Base-by-base conservation (phyloP, 768 basidiomycete genomes). In the Termitomyces sp. region DNA sequence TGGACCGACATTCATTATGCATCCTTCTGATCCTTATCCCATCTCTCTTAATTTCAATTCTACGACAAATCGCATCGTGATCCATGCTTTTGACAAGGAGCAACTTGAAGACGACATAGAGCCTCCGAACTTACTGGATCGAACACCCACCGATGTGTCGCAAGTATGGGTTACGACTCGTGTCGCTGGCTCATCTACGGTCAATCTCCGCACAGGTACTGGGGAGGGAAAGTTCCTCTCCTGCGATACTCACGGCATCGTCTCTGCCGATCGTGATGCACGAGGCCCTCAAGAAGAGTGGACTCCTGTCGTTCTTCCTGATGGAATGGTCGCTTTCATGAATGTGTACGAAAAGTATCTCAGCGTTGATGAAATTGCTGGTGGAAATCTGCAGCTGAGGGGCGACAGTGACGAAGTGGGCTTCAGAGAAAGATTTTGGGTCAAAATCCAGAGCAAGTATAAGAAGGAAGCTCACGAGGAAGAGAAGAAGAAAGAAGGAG, bases 251-350 rank as follows among this genome's bases (percentile, higher is more conserved):
- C 86, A 92, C 66, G 94, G 94, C 7, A 76, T 93, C 20, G 88
- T 96, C 14, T 84, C 87, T 63, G 87, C 90, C 47, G 88, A 92
- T 68, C 79, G 91, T 49, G 94, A 97, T 67, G 94, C 94, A 30
- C 82, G 94, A 35, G 95, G 94, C 1, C 89, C 91, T 4, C 92
- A 96, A 71, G 94, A 97, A 71, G 94, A 95, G 72, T 97, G 93
- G 91, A 90, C 89, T 3, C 89, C 93, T 16, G 82, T 93, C 28
- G 76, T 94, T 57, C 72, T 91, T 26, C 84, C 89, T 10, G 91
- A 90, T 61, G 91, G 91, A 44, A 91, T 93, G 88, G 84, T 90
- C 50, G 89, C 91, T 7, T 89, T 95, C 69, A 86, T 87, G 84
- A 93, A 88, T 71, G 79, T 91, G 10, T 95, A 95, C 67, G 92